Evolutionary conservation across 768 basidiomycete genomes (phyloP).

Genomic region (Mycena rosella): DNA sequence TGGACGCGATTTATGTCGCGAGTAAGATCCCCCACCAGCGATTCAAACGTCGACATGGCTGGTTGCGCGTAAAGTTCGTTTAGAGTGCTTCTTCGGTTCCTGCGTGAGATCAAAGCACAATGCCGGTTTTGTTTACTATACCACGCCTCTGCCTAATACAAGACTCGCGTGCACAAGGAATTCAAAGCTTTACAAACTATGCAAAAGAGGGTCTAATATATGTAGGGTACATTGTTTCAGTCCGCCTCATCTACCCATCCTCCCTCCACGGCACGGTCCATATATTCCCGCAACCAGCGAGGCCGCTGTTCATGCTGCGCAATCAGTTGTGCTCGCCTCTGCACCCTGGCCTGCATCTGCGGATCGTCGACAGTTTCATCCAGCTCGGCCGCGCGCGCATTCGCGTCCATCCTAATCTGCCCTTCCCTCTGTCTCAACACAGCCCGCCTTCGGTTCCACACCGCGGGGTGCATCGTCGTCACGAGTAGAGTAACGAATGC

Average conservation of each 20-base stretch:
- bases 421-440: constrained; percentile 75
- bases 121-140: background rate
- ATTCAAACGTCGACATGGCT: constrained; percentile 81
- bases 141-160: no score
- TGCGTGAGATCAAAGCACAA: constrained; percentile 25
- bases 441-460: constrained; percentile 76
- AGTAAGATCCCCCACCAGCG: constrained; percentile 86
- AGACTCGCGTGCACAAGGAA: no score
- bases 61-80: constrained; percentile 16
- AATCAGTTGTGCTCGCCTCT: constrained; percentile 57
- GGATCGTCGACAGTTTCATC: constrained; percentile 45
- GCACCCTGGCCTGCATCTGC: constrained; percentile 49
- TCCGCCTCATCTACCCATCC: constrained; percentile 81
- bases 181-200: no score
- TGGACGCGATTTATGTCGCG: constrained; percentile 89
- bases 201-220: constrained; percentile 29
- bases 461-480: constrained; percentile 77
- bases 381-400: constrained; percentile 51
- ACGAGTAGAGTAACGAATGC: constrained; percentile 70
- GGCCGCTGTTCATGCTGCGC: constrained; percentile 66
- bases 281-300: constrained; percentile 73
- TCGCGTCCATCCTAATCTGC: constrained; percentile 74
- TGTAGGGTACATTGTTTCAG: constrained; percentile 44
- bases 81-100: background rate
- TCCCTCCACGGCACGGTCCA: constrained; percentile 70